phyloP scores from a whole-genome alignment of 164 flowering plant species.

The Nymphaea colorata region DNA sequence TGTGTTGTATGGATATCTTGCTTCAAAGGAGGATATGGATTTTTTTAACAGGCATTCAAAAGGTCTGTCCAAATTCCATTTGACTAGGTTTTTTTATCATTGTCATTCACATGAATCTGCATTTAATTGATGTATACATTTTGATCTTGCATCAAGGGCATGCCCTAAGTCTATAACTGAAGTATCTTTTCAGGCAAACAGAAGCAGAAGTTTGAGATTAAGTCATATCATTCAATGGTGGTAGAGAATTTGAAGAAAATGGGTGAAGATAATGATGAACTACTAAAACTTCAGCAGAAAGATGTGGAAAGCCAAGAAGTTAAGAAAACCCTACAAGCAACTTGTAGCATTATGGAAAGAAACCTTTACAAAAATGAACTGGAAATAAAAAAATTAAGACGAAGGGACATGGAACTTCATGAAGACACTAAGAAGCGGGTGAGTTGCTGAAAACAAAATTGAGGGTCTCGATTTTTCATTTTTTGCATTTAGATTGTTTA shows the following conservation, averaged over 20 bases:
- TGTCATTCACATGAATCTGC: not conserved
- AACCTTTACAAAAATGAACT: not conserved
- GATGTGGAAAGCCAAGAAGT: not conserved
- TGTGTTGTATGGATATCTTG: not conserved
- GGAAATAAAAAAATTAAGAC: not conserved
- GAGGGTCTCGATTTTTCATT: not conserved
- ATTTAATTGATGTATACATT: not conserved
- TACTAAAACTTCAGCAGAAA: not conserved
- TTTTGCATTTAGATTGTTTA: not conserved
- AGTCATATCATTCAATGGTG: not conserved
- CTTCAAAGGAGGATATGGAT: conserved; percentile 2
- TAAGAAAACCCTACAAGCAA: not conserved
- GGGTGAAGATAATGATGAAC: not conserved
- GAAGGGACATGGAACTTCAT: not conserved
- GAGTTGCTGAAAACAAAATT: not conserved
- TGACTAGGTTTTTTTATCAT: too few relatives aligned
- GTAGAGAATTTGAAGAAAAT: conserved; percentile 1
- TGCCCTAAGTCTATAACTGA: not conserved
- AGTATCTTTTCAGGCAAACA: not conserved
- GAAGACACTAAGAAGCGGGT: not conserved
- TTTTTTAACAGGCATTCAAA: conserved; percentile 2
- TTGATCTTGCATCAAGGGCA: too few relatives aligned
- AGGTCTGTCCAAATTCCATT: not conserved
- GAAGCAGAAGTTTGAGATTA: conserved; percentile 1
- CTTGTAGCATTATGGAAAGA: not conserved